These are phyloP conservation scores for Magnolia officinalis DNA, from an alignment of 164 flowering plant species.

Conservation along the genomic window DNA sequence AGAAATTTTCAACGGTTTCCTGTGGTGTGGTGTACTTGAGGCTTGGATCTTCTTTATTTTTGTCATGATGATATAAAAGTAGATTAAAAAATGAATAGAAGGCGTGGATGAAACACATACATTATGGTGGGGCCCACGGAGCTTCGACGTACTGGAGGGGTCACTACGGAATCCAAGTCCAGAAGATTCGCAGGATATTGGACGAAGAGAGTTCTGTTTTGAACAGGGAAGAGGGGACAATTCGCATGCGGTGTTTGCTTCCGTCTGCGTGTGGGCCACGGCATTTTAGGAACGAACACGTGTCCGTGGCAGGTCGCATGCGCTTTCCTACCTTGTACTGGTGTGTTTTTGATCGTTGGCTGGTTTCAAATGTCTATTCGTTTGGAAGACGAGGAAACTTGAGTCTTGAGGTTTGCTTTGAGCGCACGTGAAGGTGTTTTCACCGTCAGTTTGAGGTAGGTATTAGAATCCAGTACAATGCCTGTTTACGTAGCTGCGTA, in stretches of 20 bases:
- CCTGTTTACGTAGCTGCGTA: no score
- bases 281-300: conserved; percentile 7
- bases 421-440: background rate
- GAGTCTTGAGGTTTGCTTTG: background rate
- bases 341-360: background rate
- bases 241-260: background rate
- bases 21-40: no score
- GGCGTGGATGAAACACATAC: no score
- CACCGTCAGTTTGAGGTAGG: background rate
- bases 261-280: conserved; percentile 1
- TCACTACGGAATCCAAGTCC: no score
- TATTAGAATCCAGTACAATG: no score
- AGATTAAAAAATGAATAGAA: no score
- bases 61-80: no score
- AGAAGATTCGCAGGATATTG: conserved; percentile 50
- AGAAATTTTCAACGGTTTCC: no score
- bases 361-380: background rate
- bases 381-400: background rate
- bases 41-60: no score
- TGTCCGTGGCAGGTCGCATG: background rate
- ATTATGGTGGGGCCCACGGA: no score
- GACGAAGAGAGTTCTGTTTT: background rate
- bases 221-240: background rate
- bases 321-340: background rate
- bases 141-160: no score